Conservation (phyloP, 257 asterid genomes). For the Coffea eugenioides region DNA sequence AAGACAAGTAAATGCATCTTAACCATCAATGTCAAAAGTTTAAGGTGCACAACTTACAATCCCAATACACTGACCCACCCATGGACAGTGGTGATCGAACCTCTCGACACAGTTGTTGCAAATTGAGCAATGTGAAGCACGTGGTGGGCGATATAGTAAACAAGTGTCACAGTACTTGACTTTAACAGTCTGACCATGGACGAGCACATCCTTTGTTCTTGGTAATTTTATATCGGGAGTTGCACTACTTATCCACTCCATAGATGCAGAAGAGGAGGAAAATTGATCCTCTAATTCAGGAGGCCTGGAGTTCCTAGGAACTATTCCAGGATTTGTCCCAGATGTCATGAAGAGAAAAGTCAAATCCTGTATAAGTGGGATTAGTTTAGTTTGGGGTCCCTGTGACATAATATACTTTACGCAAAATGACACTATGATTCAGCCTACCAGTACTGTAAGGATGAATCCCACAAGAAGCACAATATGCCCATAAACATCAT, state of each 20-base stretch:
- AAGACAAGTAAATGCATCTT: not conserved
- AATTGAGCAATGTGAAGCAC: slow-evolving; percentile 93
- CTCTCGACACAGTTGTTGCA: slow-evolving; percentile 96
- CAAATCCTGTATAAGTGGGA: slow-evolving; percentile 52
- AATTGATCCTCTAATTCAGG: slow-evolving; percentile 45
- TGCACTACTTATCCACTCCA: slow-evolving; percentile 55
- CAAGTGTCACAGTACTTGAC: slow-evolving; percentile 92
- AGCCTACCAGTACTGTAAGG: slow-evolving; percentile 65
- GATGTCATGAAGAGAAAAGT: slow-evolving; percentile 76
- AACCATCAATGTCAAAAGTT: not conserved
- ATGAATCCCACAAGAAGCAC: slow-evolving; percentile 49
- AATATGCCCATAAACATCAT: slow-evolving; percentile 40
- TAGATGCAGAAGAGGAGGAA: slow-evolving; percentile 36
- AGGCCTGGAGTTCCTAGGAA: slow-evolving; percentile 65
- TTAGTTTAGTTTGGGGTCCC: slow-evolving; percentile 9
- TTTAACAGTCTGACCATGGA: slow-evolving; percentile 61
- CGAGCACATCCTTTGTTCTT: slow-evolving; percentile 58
- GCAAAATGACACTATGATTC: not conserved
- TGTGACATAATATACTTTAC: not conserved
- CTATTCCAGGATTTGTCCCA: slow-evolving; percentile 73
- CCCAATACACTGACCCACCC: slow-evolving; percentile 97
- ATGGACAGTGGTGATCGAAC: slow-evolving; percentile 97
- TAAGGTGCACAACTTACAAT: slow-evolving; percentile 42
- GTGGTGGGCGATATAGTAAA: slow-evolving; percentile 83
- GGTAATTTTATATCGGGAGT: slow-evolving; percentile 57